Evolutionary conservation across 2,329 filamentous ascomycete species (phyloP), one percentile per base, ranked within the genome.

Genomic region (Cadophora malorum): DNA sequence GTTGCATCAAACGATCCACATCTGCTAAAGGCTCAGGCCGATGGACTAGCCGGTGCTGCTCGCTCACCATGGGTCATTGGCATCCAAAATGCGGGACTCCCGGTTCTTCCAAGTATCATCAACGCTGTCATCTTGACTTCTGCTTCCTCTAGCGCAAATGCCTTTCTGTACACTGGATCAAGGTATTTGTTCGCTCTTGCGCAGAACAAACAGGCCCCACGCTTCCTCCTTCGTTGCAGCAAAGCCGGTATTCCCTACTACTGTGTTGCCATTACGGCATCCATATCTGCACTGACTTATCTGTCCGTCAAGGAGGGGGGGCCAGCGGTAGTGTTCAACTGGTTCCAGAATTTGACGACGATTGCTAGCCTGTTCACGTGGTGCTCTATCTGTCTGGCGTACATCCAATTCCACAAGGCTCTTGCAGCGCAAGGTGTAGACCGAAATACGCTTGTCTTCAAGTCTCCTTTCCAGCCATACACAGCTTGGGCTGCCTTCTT

Each of bases 331-430:
- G 80, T 79, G 1, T 81, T 82, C 72, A 74, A 73, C 63, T 82
- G 80, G 80, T 80, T 82, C 71, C 79, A 80, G 16, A 81, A 81
- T 73, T 79, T 92, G 75, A 81, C 92, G 21, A 93, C 91, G 12
- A 90, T 91, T 0, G 91, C 90, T 0, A 90, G 92, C 74, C 84
- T 93, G 16, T 89, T 93, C 79, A 91, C 91, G 76, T 93, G 90
- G 79, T 84, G 84, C 50, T 86, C 88, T 72, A 89, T 92, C 76
- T 88, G 87, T 74, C 84, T 89, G 66, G 90, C 91, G 0, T 95
- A 92, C 78, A 80, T 94, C 66, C 86, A 86, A 67, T 96, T 93
- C 78, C 83, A 90, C 77, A 88, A 88, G 61, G 91, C 92, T 0
- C 83, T 91, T 63, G 81, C 85, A 31, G 89, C 84, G 0, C 92